A percentile compares a stretch with the other conserved stretches of the same genome.
Evolutionary conservation across 1,284 basidiomycete species (phyloP).

Genomic region (Moesziomyces aphidis): DNA sequence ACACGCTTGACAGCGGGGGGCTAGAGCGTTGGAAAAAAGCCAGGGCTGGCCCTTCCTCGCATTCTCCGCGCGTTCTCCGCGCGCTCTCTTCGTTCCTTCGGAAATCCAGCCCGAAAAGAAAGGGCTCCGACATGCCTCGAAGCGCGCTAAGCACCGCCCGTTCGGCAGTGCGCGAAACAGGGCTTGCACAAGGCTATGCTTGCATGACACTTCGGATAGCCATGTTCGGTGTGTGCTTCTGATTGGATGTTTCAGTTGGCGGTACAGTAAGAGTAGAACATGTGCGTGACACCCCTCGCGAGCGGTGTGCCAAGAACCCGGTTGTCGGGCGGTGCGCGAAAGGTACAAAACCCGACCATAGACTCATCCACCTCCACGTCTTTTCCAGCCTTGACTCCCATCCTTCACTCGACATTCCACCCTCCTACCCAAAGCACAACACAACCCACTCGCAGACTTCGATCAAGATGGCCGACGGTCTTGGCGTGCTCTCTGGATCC

Average conservation of each 20-base stretch:
- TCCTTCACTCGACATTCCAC: too few relatives aligned
- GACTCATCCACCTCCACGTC: too few relatives aligned
- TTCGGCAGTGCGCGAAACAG: background rate
- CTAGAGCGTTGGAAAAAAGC: too few relatives aligned
- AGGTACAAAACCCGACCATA: background rate
- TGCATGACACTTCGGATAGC: background rate
- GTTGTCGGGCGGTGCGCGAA: background rate
- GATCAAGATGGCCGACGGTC: slow-evolving; percentile 2
- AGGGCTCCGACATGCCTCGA: background rate
- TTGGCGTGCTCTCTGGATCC: slow-evolving; percentile 2
- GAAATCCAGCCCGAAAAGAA: too few relatives aligned
- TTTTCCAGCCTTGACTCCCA: background rate
- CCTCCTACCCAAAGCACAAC: too few relatives aligned
- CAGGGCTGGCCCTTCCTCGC: too few relatives aligned
- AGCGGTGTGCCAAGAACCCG: background rate
- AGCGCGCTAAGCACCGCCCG: background rate
- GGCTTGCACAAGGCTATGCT: background rate
- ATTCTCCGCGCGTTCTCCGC: too few relatives aligned
- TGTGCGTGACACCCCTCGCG: background rate
- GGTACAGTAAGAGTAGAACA: too few relatives aligned
- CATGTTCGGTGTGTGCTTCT: too few relatives aligned
- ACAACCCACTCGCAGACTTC: background rate
- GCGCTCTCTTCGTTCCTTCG: too few relatives aligned
- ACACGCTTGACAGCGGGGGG: too few relatives aligned
- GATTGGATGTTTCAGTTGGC: too few relatives aligned